Evolutionary conservation across 805 yeast genomes (phyloP).

Genomic region (Candida vaughaniae): DNA sequence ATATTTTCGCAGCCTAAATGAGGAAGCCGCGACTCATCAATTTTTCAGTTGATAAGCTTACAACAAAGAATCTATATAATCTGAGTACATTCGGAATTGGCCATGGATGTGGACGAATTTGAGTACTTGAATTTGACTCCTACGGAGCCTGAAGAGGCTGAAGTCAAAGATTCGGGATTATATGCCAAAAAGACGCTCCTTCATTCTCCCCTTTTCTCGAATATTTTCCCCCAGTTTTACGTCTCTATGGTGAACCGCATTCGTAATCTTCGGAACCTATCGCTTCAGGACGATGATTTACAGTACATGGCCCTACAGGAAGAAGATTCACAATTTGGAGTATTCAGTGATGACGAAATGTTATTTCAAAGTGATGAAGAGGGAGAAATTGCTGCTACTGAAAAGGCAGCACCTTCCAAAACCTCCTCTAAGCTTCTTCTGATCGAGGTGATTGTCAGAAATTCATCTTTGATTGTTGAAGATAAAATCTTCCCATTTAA

Average conservation of each 20-base stretch:
- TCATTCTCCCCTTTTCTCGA: constrained; percentile 37
- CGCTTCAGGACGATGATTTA: constrained; percentile 37
- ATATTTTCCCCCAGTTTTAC: constrained; percentile 32
- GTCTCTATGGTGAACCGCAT: constrained; percentile 32
- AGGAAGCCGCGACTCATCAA: too few species aligned
- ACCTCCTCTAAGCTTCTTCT: background rate
- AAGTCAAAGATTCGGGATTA: constrained; percentile 3
- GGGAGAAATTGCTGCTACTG: background rate
- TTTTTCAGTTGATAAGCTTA: background rate
- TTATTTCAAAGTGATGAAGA: constrained; percentile 8
- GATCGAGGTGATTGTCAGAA: constrained; percentile 29
- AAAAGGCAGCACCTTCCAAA: background rate
- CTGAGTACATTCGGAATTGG: too few species aligned
- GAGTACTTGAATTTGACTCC: constrained; percentile 11
- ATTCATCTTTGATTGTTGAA: constrained; percentile 31
- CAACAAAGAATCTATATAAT: too few species aligned
- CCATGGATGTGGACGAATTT: constrained; percentile 12
- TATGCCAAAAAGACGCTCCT: constrained; percentile 38
- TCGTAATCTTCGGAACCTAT: constrained; percentile 31
- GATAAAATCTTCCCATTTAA: constrained; percentile 30
- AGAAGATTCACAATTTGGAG: constrained; percentile 40
- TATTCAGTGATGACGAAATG: constrained; percentile 34
- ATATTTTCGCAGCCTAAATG: constrained; percentile 7
- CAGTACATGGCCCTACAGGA: constrained; percentile 31
- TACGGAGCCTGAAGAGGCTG: background rate